phyloP scores from a whole-genome alignment of 108 stramenopile species.

The Nitzschia palea region DNA sequence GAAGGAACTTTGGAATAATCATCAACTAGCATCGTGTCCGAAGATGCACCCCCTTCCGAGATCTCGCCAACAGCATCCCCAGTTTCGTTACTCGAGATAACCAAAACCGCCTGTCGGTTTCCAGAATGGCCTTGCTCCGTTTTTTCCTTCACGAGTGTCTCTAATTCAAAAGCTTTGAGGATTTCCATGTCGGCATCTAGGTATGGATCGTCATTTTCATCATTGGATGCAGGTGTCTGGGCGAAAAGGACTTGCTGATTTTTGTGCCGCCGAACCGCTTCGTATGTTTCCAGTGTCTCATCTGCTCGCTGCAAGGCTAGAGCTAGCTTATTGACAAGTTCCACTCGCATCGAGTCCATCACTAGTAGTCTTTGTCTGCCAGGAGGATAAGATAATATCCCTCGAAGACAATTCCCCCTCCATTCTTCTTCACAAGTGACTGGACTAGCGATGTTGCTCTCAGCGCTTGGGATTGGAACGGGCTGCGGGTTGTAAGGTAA shows the following conservation, averaged over 20 bases:
- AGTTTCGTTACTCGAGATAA: constrained; percentile 14
- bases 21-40: background rate
- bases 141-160: background rate
- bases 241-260: background rate
- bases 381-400: constrained; percentile 74
- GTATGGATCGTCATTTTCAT: constrained; percentile 1
- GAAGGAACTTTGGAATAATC: background rate
- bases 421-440: constrained; percentile 47
- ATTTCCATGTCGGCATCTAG: constrained; percentile 43
- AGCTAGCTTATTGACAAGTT: constrained; percentile 62
- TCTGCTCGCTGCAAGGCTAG: constrained; percentile 43
- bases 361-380: constrained; percentile 64
- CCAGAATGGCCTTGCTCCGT: background rate
- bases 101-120: constrained; percentile 5
- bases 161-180: constrained; percentile 20
- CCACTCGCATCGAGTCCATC: constrained; percentile 69
- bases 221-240: background rate
- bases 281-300: constrained; percentile 31
- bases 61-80: background rate
- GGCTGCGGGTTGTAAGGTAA: constrained; percentile 61
- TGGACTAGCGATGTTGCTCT: background rate
- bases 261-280: background rate
- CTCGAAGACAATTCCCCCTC: constrained; percentile 51
- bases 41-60: background rate
- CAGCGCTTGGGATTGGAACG: constrained; percentile 15